Base-by-base conservation (phyloP, 176 grass and related monocot genomes). In the Lolium perenne region DNA sequence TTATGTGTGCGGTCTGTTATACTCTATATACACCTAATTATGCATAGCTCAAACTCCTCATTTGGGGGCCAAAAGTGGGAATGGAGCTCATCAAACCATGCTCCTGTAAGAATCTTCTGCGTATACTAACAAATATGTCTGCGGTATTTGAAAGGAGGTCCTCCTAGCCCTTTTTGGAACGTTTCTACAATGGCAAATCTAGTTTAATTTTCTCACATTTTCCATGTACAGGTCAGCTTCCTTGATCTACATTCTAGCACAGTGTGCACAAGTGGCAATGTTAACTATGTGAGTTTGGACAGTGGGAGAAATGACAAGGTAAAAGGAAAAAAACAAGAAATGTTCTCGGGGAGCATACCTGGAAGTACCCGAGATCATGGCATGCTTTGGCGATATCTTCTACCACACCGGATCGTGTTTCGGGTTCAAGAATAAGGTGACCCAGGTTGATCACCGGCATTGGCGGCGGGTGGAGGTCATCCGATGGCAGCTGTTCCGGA, bases 361-460 rank as follows among this genome's bases (percentile, higher is more conserved):
- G 76, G 77, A 93, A 93, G 85, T 89, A 85, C 11, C 91, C 88
- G 4, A 60, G 82, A 68, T 76, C 59, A 50, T 26, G 47, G 88
- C 88, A 93, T 80, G 82, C 88, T 82, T 58, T 90, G 17, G 82
- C 41, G 2, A 90, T 85, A 49, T 90, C 63, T 1, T 85, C 0
- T 23, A 87, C n/a, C 80, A 83, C 64, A 0, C 29, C 0, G 5
- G 85, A 50, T 38, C 88, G 55, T 32, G n/a, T 58, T 1, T 18
- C 8, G 0, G 82, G 38, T 18, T 87, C 85, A 76, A 81, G 88
- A 8, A 20, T 80, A 58, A 92, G 80, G 7, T 84, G 91, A 3
- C 78, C 82, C 20, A 93, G 40, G 78, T 93, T 89, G 64, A 93
- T 90, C 57, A 90, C 88, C 0, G 88, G 88, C 38, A 78, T 72